Evolutionary conservation across 306 rosid genomes (phyloP).

Genomic region (Rubus parviflorus): DNA sequence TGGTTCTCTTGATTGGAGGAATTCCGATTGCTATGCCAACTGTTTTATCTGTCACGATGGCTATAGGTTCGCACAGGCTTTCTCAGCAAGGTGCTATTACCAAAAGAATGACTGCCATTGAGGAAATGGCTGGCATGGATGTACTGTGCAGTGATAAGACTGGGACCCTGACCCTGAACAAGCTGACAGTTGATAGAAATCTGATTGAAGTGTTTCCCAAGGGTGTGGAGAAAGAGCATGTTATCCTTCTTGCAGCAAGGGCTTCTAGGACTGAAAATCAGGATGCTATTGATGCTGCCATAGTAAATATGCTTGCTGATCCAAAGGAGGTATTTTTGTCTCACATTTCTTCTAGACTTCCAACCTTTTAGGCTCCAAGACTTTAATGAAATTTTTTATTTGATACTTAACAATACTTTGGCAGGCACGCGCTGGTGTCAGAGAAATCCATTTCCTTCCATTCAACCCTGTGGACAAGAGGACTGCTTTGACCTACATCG

Average conservation of each 20-base stretch:
- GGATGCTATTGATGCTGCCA: slow-evolving; percentile 98
- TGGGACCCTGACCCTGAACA: slow-evolving; percentile 88
- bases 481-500: slow-evolving; percentile 96
- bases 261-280: slow-evolving; percentile 98
- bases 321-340: slow-evolving; percentile 77
- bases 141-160: slow-evolving; percentile 99
- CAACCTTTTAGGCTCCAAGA: neutral
- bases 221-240: slow-evolving; percentile 84
- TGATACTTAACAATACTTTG: slow-evolving; percentile 12
- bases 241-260: slow-evolving; percentile 90
- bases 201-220: slow-evolving; percentile 86
- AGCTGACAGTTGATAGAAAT: slow-evolving; percentile 76
- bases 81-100: slow-evolving; percentile 99
- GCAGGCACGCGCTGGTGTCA: slow-evolving; percentile 93
- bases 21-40: slow-evolving; percentile 99
- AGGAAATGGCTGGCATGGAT: slow-evolving; percentile 99
- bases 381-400: neutral
- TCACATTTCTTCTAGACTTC: neutral
- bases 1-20: slow-evolving; percentile 97
- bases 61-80: slow-evolving; percentile 98
- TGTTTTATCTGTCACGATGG: slow-evolving; percentile 98
- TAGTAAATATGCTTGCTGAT: slow-evolving; percentile 98
- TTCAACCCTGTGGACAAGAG: slow-evolving; percentile 99
- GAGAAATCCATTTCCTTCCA: slow-evolving; percentile 93
- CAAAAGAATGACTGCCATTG: slow-evolving; percentile 97